phyloP scores from a whole-genome alignment of 2,329 filamentous ascomycete species.

The Falciphora oryzae region DNA sequence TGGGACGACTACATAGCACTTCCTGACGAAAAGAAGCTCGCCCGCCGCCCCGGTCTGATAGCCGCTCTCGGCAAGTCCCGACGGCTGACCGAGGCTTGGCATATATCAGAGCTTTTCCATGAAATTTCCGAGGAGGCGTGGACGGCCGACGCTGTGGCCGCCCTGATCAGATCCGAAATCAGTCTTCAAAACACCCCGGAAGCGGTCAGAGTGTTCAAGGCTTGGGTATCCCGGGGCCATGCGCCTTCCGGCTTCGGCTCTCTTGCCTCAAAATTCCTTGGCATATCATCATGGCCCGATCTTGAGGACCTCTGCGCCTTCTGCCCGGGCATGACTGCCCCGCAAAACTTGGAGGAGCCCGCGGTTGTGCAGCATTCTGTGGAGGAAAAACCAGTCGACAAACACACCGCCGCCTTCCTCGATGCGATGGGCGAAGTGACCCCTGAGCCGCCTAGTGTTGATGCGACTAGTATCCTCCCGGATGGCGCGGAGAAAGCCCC shows the following conservation, averaged over 20 bases:
- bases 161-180: conserved; percentile 36
- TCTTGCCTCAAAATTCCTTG: conserved; percentile 36
- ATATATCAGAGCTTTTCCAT: conserved; percentile 39
- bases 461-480: neutral
- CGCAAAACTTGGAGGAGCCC: neutral
- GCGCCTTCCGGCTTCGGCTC: conserved; percentile 37
- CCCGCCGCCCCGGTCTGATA: neutral
- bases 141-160: conserved; percentile 33
- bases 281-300: conserved; percentile 28
- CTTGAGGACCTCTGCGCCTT: conserved; percentile 32
- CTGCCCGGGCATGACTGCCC: conserved; percentile 17
- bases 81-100: conserved; percentile 34
- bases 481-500: neutral
- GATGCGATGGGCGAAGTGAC: neutral
- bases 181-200: conserved; percentile 30
- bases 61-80: conserved; percentile 1
- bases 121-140: conserved; percentile 30
- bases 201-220: conserved; percentile 36
- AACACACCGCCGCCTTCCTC: neutral
- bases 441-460: neutral
- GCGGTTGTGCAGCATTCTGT: neutral
- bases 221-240: conserved; percentile 27
- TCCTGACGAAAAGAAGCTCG: neutral
- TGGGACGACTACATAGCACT: neutral
- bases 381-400: neutral